Evolutionary conservation across 768 basidiomycete species (phyloP), one percentile per base, ranked within the genome.

Genomic region (Boletales sp.): DNA sequence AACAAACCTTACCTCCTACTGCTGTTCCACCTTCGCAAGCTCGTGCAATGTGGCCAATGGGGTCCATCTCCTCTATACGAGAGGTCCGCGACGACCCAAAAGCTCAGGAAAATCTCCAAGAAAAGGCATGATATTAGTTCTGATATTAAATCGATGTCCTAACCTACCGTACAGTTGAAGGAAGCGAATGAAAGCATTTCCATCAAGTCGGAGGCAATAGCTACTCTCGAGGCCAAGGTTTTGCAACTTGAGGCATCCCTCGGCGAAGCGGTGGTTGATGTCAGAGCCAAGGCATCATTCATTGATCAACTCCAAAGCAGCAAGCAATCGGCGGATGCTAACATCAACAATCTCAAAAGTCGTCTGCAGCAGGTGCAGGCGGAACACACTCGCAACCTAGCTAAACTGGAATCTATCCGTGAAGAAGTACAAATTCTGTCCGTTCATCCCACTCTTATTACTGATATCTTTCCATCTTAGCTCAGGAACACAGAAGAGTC

Each of bases 21-120:
- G 40, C 53, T 17, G 53, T 29, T 15, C 57, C 68, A 18, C 58
- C 64, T n/a, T 43, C 63, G 8, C 61, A 71, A 13, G 48, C 78
- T 24, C 78, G 72, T 48, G 53, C 80, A 37, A 65, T 77, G 47
- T 74, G 79, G 15, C 66, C 78, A 27, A 59, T 79, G 35, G 70
- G 74, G 21, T 90, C 88, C 13, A 82, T 90, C 42, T 77, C 85
- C n/a, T 88, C 88, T 9, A 82, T 90, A 51, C 78, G 75, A 51
- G 89, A 89, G 58, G 72, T 84, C 15, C 80, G 77, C 53, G 84
- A 83, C 53, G 82, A 83, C 55, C 71, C 68, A n/a, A 81, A 79
- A 59, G 76, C 67, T 12, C 54, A 82, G 18, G 75, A 76, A 48
- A 84, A 81, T 47, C 60, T 88, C 15, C 81, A 84, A 63, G 71